Base-by-base conservation (phyloP, 1,284 basidiomycete species). In the Filobasidium uniguttulatum region DNA sequence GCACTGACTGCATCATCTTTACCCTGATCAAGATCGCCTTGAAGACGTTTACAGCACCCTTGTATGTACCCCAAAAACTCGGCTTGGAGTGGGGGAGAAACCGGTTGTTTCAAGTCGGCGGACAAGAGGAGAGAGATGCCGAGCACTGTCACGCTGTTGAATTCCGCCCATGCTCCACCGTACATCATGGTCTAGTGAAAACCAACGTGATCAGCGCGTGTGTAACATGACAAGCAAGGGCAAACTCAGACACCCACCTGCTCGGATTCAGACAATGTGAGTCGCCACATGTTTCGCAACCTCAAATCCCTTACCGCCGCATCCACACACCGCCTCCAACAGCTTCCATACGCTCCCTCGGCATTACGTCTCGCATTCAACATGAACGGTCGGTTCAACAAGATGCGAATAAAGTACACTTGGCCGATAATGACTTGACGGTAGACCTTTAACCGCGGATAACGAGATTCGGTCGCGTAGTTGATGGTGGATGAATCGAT, bases 331-430 rank as follows among this genome's bases (percentile, higher is more conserved):
- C 45, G 38, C 29, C 45, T 44, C 49, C 49, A 51, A 9, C 44
- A 51, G 26, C 31, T 46, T 19, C 49, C 44, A 26, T 51, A 51
- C 15, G 49, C 44, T 46, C 44, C 22, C 44, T 46, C 37, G 23
- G 38, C 49, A 30, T 44, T 22, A n/a, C 44, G 36, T 5, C 37
- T 51, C 14, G 49, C 37, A 12, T 51, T 51, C 22, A 51, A 28
- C 49, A 51, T 51, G 49, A 51, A 51, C 29, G 49, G 49, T 14
- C 49, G 36, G 26, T 51, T 44, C 44, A 51, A 29, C 35, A 51
- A 20, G 7, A 51, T 51, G 14, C 49, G 44, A 20, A 46, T 44
- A 40, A 51, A 51, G 35, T 46, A 46, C 8, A 51, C 25, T 10
- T 35, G 37, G 17, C 49, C 49, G 34, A 38, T 51, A 31, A 51